Percentiles rank a stretch among this genome's conserved stretches.
Conservation (phyloP, 2,329 filamentous ascomycete genomes). For the Cladosporium sp. region DNA sequence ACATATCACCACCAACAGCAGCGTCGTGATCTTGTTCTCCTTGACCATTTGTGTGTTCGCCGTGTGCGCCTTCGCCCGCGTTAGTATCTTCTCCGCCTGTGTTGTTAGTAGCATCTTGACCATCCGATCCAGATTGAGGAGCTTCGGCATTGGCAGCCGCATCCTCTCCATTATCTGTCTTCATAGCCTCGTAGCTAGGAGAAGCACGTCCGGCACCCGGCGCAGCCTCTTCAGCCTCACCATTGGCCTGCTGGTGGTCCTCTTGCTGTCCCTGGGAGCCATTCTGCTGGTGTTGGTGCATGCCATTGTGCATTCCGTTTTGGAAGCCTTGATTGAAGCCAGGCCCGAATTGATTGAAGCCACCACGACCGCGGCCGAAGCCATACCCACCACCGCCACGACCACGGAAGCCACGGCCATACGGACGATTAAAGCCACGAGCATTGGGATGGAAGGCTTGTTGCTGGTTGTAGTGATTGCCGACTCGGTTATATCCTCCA, state of each 20-base stretch:
- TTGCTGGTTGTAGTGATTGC: slow-evolving; percentile 34
- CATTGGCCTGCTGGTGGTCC: slow-evolving; percentile 18
- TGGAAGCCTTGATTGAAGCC: slow-evolving; percentile 9
- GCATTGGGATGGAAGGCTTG: slow-evolving; percentile 49
- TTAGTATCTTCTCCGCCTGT: slow-evolving; percentile 28
- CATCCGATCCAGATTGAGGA: slow-evolving; percentile 14
- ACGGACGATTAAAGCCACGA: slow-evolving; percentile 62
- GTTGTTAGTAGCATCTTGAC: slow-evolving; percentile 26
- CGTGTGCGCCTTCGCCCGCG: slow-evolving; percentile 16
- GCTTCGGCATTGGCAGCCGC: slow-evolving; percentile 14
- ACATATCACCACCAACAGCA: background rate
- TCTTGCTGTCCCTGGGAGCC: slow-evolving; percentile 18
- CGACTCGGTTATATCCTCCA: slow-evolving; percentile 43
- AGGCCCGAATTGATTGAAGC: slow-evolving; percentile 14
- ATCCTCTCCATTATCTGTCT: slow-evolving; percentile 15
- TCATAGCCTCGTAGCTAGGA: slow-evolving; percentile 27
- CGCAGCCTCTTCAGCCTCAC: slow-evolving; percentile 8
- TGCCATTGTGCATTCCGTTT: slow-evolving; percentile 5
- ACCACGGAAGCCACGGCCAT: slow-evolving; percentile 37
- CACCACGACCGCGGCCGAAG: slow-evolving; percentile 11
- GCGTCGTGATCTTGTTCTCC: slow-evolving; percentile 15
- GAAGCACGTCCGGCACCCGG: slow-evolving; percentile 23
- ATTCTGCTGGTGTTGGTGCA: slow-evolving; percentile 23
- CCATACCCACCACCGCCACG: slow-evolving; percentile 25
- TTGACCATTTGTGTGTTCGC: slow-evolving; percentile 2